phyloP scores from a whole-genome alignment of 768 basidiomycete genomes.

The Mycena vitilis region DNA sequence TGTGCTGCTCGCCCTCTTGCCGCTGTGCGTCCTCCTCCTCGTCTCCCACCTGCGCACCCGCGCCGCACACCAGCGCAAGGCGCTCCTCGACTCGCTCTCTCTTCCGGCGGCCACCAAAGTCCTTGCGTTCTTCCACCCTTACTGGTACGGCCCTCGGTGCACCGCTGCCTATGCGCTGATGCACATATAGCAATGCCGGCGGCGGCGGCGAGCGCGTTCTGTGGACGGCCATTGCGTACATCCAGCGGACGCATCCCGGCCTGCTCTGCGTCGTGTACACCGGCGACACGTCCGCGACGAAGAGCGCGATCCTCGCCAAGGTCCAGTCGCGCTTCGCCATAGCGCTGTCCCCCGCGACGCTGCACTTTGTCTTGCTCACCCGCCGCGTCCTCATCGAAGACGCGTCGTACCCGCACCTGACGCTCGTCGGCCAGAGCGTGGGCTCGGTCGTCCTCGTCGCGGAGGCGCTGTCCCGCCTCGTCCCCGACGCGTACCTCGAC shows the following conservation, averaged over 20 bases:
- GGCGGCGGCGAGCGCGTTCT: constrained; percentile 97
- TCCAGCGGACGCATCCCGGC: constrained; percentile 76
- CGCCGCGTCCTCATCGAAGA: constrained; percentile 83
- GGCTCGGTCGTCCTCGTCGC: constrained; percentile 87
- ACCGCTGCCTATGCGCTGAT: constrained; percentile 41
- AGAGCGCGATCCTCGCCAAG: constrained; percentile 83
- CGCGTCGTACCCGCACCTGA: constrained; percentile 88
- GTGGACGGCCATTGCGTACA: constrained; percentile 87
- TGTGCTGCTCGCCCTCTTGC: constrained; percentile 6
- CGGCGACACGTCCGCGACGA: constrained; percentile 85
- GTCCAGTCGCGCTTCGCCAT: constrained; percentile 80
- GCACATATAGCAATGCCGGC: constrained; percentile 83
- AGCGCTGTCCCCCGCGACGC: constrained; percentile 65
- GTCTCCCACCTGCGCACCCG: constrained; percentile 12
- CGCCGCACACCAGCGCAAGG: constrained; percentile 10
- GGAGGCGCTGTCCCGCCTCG: constrained; percentile 82
- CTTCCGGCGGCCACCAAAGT: constrained; percentile 30
- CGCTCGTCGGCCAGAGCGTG: constrained; percentile 90
- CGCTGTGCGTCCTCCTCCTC: constrained; percentile 8
- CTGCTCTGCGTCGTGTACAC: constrained; percentile 87
- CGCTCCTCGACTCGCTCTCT: constrained; percentile 19
- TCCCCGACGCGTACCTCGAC: constrained; percentile 94
- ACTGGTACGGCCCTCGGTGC: constrained; percentile 71
- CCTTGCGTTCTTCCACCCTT: constrained; percentile 86
- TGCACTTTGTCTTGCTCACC: constrained; percentile 87